phyloP scores from a whole-genome alignment of 1,284 basidiomycete species.

The Trametes polyzona region DNA sequence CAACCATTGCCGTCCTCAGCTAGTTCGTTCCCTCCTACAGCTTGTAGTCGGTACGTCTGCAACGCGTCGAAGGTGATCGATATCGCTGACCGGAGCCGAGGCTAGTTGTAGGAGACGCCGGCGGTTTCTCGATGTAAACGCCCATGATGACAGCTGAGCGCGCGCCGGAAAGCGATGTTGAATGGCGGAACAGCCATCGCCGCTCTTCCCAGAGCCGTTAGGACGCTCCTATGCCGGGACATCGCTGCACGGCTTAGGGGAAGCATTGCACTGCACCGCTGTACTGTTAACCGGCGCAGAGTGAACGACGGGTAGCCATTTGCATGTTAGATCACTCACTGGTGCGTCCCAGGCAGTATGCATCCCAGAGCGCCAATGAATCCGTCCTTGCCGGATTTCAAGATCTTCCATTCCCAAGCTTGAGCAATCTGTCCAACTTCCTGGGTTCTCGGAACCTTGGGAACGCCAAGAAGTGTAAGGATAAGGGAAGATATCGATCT shows the following conservation, averaged over 20 bases:
- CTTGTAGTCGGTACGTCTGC: background rate
- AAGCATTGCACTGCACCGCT: background rate
- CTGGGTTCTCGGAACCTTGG: conserved; percentile 1
- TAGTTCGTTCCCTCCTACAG: background rate
- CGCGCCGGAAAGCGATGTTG: background rate
- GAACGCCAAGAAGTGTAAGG: background rate
- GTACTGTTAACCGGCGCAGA: no score
- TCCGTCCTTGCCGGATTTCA: no score
- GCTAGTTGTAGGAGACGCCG: background rate
- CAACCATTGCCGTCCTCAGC: background rate
- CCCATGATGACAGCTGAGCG: background rate
- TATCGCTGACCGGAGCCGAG: background rate
- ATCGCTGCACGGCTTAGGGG: no score
- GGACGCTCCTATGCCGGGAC: no score
- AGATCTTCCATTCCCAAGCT: background rate
- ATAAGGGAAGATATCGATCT: no score
- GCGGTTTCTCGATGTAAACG: background rate
- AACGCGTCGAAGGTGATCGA: background rate
- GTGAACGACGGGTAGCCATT: no score
- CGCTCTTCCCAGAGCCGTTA: no score
- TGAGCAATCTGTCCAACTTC: background rate
- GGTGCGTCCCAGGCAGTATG: no score
- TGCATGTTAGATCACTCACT: no score
- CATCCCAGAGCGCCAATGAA: no score
- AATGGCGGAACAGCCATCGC: background rate